Conservation (phyloP, 305 asterid species). For the Solanum aculeatissimum region DNA sequence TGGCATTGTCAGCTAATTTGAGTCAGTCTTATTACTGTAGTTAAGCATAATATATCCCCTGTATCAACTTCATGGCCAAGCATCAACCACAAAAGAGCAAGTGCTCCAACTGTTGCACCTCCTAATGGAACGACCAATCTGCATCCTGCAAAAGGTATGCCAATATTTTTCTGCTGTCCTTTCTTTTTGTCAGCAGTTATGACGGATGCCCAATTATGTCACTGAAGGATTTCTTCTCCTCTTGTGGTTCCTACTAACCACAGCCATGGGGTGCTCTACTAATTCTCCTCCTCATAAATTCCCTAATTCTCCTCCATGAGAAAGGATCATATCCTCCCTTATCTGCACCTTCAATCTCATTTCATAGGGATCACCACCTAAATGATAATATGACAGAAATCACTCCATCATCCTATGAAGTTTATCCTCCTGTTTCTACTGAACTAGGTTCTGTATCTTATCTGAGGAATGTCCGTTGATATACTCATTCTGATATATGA, state of each 20-base stretch:
- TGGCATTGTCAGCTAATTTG: not conserved
- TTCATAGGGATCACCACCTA: slow-evolving; percentile 20
- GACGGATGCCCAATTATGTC: not conserved
- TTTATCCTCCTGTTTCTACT: slow-evolving; percentile 43
- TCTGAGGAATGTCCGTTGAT: not conserved
- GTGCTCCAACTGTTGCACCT: slow-evolving; percentile 44
- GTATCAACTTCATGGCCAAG: slow-evolving; percentile 43
- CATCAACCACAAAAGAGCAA: slow-evolving; percentile 19
- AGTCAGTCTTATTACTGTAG: slow-evolving; percentile 13
- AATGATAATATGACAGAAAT: slow-evolving; percentile 22
- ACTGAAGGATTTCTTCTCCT: slow-evolving; percentile 13
- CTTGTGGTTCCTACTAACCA: slow-evolving; percentile 41
- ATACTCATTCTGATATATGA: not conserved
- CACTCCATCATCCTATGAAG: slow-evolving; percentile 30
- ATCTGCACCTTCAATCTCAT: slow-evolving; percentile 14
- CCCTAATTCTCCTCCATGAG: slow-evolving; percentile 25
- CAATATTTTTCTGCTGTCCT: not conserved
- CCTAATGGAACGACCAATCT: slow-evolving; percentile 14
- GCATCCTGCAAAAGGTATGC: slow-evolving; percentile 47
- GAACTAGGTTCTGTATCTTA: slow-evolving; percentile 28
- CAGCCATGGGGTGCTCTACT: slow-evolving; percentile 15
- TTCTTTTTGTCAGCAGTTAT: not conserved
- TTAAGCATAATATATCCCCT: slow-evolving; percentile 31
- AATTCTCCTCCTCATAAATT: slow-evolving; percentile 35
- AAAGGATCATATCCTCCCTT: slow-evolving; percentile 22